Conservation (phyloP, 1,139 yeast species). For the Casaregolazyma lundiana region DNA sequence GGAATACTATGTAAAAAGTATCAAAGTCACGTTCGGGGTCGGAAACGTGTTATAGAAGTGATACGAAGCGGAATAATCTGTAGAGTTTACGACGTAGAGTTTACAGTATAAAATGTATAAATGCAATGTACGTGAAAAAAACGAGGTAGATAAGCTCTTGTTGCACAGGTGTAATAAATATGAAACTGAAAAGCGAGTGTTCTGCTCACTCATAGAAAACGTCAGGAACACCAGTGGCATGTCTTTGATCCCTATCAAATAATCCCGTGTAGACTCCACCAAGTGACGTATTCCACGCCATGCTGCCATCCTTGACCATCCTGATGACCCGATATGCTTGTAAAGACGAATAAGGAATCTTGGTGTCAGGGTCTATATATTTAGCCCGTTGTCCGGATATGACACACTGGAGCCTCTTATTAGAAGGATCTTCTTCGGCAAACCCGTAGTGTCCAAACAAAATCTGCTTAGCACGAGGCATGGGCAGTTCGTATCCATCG, state of each 20-base stretch:
- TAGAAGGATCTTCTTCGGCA: conserved; percentile 14
- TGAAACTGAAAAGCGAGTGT: neutral
- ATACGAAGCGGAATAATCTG: too few species aligned
- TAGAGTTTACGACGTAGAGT: too few species aligned
- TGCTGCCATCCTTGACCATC: conserved; percentile 58
- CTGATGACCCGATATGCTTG: conserved; percentile 72
- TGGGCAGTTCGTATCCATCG: conserved; percentile 24
- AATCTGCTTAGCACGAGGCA: conserved; percentile 39
- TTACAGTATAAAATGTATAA: too few species aligned
- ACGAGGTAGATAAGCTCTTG: too few species aligned
- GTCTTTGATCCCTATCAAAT: conserved; percentile 46
- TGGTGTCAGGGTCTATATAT: conserved; percentile 82
- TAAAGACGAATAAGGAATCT: conserved; percentile 74
- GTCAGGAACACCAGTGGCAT: conserved; percentile 86
- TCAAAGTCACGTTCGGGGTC: conserved; percentile 88
- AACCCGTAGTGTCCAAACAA: conserved; percentile 59
- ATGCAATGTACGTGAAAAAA: conserved; percentile 8
- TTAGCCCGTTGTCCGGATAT: conserved; percentile 75
- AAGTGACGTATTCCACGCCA: conserved; percentile 66
- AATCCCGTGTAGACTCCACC: conserved; percentile 67
- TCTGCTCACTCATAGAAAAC: conserved; percentile 49
- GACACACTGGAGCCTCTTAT: conserved; percentile 46
- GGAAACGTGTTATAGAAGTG: conserved; percentile 38
- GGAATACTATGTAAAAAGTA: conserved; percentile 80
- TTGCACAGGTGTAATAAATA: neutral